phyloP scores from a whole-genome alignment of 257 asterid species.

The Solanum tarapatanum region DNA sequence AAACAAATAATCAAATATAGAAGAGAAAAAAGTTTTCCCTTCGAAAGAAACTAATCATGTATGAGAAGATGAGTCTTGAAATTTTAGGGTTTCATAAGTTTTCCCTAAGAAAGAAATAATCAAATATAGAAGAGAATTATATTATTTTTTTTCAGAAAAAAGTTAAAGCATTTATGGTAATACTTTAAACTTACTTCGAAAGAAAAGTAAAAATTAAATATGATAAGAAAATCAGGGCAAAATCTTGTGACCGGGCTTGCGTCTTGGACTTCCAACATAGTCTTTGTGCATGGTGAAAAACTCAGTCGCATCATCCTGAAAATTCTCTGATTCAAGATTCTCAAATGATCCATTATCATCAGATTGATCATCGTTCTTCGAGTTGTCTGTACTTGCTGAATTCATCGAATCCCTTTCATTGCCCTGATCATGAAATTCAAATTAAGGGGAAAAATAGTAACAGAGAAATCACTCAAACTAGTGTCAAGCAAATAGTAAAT shows the following conservation, averaged over 20 bases:
- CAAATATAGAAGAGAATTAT: background rate
- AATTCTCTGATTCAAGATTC: background rate
- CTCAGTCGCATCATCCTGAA: background rate
- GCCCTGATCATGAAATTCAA: background rate
- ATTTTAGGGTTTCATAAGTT: background rate
- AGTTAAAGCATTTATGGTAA: too few relatives aligned
- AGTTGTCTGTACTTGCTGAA: background rate
- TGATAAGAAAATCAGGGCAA: too few relatives aligned
- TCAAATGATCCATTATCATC: background rate
- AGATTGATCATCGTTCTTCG: background rate
- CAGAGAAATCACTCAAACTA: background rate
- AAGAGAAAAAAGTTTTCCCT: too few relatives aligned
- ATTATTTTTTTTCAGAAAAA: too few relatives aligned
- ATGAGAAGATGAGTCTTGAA: background rate
- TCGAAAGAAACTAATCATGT: too few relatives aligned
- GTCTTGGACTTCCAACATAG: background rate
- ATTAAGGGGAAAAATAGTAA: background rate
- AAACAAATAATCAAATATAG: too few relatives aligned
- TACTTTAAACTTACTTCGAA: fast-evolving
- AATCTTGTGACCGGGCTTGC: background rate
- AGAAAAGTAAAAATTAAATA: too few relatives aligned
- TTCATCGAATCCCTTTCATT: background rate
- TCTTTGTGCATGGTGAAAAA: conserved; percentile 2
- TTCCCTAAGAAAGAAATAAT: background rate
- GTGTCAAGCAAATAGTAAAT: background rate